Evolutionary conservation across 2,329 filamentous ascomycete species (phyloP).

Genomic region (Stagonosporopsis vannaccii): DNA sequence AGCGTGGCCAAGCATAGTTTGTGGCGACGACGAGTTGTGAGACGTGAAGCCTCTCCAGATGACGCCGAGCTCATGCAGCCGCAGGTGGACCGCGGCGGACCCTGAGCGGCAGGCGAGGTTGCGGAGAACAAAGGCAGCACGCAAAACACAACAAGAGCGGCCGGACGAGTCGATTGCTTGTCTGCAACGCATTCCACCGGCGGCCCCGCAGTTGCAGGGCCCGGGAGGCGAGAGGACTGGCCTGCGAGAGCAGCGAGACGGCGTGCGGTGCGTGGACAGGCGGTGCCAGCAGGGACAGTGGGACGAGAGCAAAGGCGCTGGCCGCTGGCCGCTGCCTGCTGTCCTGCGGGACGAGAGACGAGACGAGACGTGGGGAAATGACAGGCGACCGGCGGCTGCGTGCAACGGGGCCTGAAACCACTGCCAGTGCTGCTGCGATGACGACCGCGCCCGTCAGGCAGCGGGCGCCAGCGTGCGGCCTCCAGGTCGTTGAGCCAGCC

Average conservation of each 20-base stretch:
- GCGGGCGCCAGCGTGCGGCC: not conserved
- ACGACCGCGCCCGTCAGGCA: constrained; percentile 10
- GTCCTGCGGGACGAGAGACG: constrained; percentile 10
- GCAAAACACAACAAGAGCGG: constrained; percentile 7
- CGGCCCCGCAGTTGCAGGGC: constrained; percentile 19
- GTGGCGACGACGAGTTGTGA: not conserved
- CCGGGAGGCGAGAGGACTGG: constrained; percentile 3
- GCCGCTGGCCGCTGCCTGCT: not conserved
- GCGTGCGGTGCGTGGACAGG: constrained; percentile 9
- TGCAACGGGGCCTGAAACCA: constrained; percentile 15
- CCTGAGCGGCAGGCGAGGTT: not conserved
- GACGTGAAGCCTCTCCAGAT: not conserved
- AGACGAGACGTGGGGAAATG: constrained; percentile 17
- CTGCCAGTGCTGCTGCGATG: constrained; percentile 11
- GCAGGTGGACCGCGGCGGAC: constrained; percentile 5
- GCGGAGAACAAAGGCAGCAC: constrained; percentile 12
- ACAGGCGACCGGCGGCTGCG: constrained; percentile 11
- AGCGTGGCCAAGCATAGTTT: not conserved
- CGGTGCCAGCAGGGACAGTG: constrained; percentile 1
- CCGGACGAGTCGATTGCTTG: constrained; percentile 13
- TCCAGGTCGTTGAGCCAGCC: constrained; percentile 3
- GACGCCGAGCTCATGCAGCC: constrained; percentile 1
- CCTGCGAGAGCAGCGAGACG: not conserved
- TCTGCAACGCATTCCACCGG: constrained; percentile 17
- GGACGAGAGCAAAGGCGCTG: not conserved